phyloP scores from a whole-genome alignment of 2,329 filamentous ascomycete species.

The Mariannaea elegans region DNA sequence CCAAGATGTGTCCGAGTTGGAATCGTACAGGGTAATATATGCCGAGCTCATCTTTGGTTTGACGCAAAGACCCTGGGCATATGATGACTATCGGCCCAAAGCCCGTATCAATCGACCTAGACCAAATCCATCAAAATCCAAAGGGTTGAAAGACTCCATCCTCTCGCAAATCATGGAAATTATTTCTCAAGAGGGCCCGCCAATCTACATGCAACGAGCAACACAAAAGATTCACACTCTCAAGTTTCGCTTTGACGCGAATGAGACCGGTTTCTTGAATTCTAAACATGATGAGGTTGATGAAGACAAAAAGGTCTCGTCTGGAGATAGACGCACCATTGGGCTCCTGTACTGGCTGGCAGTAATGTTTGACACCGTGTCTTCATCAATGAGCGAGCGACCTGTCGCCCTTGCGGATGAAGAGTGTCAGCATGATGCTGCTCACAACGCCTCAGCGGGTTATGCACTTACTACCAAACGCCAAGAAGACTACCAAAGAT shows the following conservation, averaged over 20 bases:
- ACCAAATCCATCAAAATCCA: background rate
- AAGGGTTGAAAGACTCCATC: background rate
- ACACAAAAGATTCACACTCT: slow-evolving; percentile 36
- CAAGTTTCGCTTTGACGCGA: slow-evolving; percentile 36
- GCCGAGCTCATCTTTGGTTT: slow-evolving; percentile 52
- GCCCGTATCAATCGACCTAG: background rate
- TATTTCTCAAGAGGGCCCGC: slow-evolving; percentile 33
- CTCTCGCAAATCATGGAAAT: slow-evolving; percentile 29
- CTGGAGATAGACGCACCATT: slow-evolving; percentile 52
- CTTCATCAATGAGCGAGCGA: slow-evolving; percentile 58
- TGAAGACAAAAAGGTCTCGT: background rate
- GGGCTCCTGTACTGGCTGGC: slow-evolving; percentile 66
- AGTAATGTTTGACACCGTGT: slow-evolving; percentile 67
- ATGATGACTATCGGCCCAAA: slow-evolving; percentile 1
- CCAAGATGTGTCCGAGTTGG: slow-evolving; percentile 46
- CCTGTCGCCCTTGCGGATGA: slow-evolving; percentile 47
- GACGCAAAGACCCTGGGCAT: slow-evolving; percentile 42
- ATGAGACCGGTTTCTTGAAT: slow-evolving; percentile 17
- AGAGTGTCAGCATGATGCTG: slow-evolving; percentile 46
- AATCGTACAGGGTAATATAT: slow-evolving; percentile 49
- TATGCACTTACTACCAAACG: background rate
- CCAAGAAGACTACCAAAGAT: slow-evolving; percentile 1
- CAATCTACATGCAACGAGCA: slow-evolving; percentile 33
- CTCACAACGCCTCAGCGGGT: background rate
- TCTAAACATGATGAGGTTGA: slow-evolving; percentile 8